Percentiles rank a stretch among this genome's conserved stretches.
These are phyloP conservation scores for Paracoccidioides lutzii DNA, from an alignment of 2,329 filamentous ascomycete species.

Conservation along the genomic window DNA sequence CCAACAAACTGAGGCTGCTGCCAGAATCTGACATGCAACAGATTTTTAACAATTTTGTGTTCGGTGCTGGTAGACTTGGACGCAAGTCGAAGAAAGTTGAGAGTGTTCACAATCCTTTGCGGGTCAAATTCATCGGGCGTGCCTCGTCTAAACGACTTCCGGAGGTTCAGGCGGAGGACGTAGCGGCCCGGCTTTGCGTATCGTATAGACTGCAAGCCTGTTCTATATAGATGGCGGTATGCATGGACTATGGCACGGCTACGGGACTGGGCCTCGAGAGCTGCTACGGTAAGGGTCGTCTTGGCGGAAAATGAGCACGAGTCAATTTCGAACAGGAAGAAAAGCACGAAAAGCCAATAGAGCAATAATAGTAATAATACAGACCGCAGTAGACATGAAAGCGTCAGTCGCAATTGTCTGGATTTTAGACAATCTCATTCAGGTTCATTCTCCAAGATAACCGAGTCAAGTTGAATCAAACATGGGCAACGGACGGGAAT, in stretches of 20 bases:
- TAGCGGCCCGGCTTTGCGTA: constrained; percentile 46
- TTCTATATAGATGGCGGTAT: constrained; percentile 46
- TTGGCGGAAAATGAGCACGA: background rate
- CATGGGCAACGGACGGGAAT: background rate
- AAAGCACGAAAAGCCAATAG: background rate
- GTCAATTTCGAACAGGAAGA: background rate
- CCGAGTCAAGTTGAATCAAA: background rate
- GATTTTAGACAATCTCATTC: background rate
- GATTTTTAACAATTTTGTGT: constrained; percentile 35
- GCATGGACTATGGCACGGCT: constrained; percentile 33
- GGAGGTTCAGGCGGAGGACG: constrained; percentile 36
- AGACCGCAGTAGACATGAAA: background rate
- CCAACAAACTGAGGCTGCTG: constrained; percentile 22
- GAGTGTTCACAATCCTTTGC: constrained; percentile 31
- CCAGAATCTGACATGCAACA: constrained; percentile 34
- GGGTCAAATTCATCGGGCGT: constrained; percentile 26
- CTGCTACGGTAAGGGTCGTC: constrained; percentile 10
- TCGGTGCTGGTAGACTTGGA: constrained; percentile 29
- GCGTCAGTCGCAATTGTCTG: background rate
- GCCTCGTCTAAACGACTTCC: constrained; percentile 30
- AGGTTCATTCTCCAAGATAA: no score
- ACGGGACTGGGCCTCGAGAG: constrained; percentile 11
- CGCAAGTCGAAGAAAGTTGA: constrained; percentile 34
- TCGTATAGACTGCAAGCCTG: constrained; percentile 41
- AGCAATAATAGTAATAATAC: background rate